A percentile compares a stretch with the other conserved stretches of the same genome.
Evolutionary conservation across 2,329 filamentous ascomycete species (phyloP).

Genomic region (Beauveria australis): DNA sequence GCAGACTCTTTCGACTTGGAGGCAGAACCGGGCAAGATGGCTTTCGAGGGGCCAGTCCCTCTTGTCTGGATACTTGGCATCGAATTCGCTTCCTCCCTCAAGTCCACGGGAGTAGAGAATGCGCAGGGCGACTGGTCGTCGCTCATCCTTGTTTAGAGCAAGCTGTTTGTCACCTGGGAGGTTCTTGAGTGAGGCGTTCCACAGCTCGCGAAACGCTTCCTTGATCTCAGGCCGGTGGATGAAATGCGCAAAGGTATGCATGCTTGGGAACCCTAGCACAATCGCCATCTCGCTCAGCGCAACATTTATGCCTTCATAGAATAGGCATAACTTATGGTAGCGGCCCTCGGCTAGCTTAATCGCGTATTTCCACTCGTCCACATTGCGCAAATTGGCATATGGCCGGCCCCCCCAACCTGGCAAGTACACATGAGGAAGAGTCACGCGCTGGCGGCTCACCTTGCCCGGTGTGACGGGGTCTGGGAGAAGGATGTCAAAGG

Average conservation of each 20-base stretch:
- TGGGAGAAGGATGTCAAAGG: not conserved
- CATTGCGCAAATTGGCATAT: not conserved
- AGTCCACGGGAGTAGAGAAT: not conserved
- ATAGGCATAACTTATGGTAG: not conserved
- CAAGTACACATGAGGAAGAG: not conserved
- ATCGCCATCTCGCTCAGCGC: accelerated
- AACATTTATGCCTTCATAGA: too few relatives aligned
- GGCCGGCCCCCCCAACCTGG: not conserved
- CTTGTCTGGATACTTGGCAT: not conserved
- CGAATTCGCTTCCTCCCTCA: not conserved
- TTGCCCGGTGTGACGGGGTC: not conserved
- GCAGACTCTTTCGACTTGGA: not conserved
- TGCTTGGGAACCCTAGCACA: slow-evolving; percentile 1
- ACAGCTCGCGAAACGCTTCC: slow-evolving; percentile 2
- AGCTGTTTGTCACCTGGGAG: not conserved
- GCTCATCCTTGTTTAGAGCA: accelerated
- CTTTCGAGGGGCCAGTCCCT: not conserved
- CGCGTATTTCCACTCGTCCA: not conserved
- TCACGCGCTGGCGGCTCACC: not conserved
- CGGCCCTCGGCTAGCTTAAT: not conserved
- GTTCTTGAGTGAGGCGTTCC: not conserved
- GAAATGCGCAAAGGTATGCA: not conserved
- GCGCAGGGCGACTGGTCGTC: not conserved
- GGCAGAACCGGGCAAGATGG: slow-evolving; percentile 5
- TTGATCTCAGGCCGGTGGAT: not conserved